phyloP scores from a whole-genome alignment of 441 rosid genomes.

The Mallotus repandus region DNA sequence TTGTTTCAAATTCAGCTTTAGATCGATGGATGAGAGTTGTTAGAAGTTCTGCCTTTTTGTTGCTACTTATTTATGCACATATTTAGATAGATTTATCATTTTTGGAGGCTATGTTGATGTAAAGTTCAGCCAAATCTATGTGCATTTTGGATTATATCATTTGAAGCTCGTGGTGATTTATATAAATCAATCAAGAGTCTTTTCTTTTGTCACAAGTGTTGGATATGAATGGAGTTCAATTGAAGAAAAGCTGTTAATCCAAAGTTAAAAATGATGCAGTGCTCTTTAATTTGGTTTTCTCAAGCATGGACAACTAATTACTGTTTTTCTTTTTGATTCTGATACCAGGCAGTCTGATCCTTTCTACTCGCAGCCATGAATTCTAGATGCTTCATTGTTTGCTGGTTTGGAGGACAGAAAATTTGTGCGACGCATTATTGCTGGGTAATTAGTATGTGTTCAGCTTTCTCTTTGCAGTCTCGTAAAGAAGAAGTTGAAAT shows the following conservation, averaged over 20 bases:
- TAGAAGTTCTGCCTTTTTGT: constrained; percentile 14
- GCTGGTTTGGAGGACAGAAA: constrained; percentile 49
- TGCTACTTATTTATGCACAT: background rate
- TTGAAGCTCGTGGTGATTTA: constrained; percentile 3
- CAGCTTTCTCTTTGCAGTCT: constrained; percentile 38
- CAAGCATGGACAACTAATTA: constrained; percentile 20
- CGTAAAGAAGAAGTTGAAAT: constrained; percentile 36
- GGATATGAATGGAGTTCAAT: constrained; percentile 8
- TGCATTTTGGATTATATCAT: constrained; percentile 3
- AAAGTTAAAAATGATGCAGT: background rate
- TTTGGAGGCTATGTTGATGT: background rate
- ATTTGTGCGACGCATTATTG: constrained; percentile 38
- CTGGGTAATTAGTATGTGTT: constrained; percentile 40
- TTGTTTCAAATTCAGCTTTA: background rate
- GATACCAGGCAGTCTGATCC: constrained; percentile 32
- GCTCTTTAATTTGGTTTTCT: background rate
- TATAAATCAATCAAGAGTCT: background rate
- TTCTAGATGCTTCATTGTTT: constrained; percentile 38
- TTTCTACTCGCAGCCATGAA: constrained; percentile 45
- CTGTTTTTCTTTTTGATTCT: background rate
- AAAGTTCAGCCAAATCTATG: background rate
- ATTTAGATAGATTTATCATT: background rate
- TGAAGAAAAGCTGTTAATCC: background rate
- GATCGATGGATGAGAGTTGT: background rate
- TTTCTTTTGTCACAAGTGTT: constrained; percentile 10